Evolutionary conservation across 176 grass and related monocot genomes (phyloP), one percentile per base, ranked within the genome.

Genomic region (Leersia perrieri): DNA sequence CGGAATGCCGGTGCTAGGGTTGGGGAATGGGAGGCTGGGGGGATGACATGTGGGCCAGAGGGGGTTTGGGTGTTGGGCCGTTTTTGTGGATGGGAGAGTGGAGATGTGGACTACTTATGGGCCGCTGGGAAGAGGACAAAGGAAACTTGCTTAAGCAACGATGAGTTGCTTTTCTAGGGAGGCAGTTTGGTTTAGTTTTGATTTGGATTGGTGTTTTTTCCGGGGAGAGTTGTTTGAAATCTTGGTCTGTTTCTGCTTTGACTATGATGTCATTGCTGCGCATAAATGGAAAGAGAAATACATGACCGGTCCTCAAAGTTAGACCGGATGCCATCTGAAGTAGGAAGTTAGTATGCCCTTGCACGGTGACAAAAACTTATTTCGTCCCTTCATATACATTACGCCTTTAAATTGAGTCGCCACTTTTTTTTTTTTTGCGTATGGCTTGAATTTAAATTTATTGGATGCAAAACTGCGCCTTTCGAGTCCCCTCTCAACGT

Each of bases 1-100:
- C 9, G 73, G 44, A 73, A 61, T 88, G 86, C 26, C 80, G 80
- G 68, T 63, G 63, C 31, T 84, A 84, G 87, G 87, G 81, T 73
- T 84, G 86, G 23, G 55, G 1, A 5, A 2, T 6, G n/a, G 12
- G 35, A 6, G 22, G 33, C 2, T 16, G 35, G 30, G 23, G 10
- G 9, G 1, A 47, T 88, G 81, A 80, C 81, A 63, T 22, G 87
- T 89, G 63, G 81, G 70, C 60, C 40, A 38, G n/a, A 1, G 1
- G 2, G 2, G 7, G 11, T 16, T 41, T 11, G 76, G 76, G 44
- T 53, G 18, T 80, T 74, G 87, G 87, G 49, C 39, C 32, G n/a
- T 31, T 66, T 66, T 22, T 65, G 87, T 76, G 87, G 87, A 9
- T 27, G 41, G 64, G 31, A 81, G 77, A 1, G 27, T 3, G 70